Percentiles rank a stretch among this genome's conserved stretches.
Conservation (phyloP, 768 basidiomycete genomes). For the Dentipellis fragilis region DNA sequence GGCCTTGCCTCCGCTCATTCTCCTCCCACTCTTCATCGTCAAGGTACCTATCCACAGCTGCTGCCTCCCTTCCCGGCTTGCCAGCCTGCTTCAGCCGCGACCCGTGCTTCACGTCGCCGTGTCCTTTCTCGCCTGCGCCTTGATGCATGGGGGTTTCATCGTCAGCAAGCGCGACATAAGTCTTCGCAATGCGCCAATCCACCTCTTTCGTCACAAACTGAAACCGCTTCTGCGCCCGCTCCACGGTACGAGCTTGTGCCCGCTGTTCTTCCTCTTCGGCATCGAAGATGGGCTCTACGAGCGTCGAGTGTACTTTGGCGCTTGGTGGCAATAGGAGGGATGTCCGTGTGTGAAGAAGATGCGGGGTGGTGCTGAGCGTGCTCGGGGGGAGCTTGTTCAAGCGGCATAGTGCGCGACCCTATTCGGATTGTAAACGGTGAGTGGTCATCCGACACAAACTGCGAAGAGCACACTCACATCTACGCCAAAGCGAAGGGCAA, state of each 20-base stretch:
- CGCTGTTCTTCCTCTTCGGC: slow-evolving; percentile 29
- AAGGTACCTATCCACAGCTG: slow-evolving; percentile 47
- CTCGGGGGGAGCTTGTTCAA: slow-evolving; percentile 58
- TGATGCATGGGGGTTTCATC: slow-evolving; percentile 15
- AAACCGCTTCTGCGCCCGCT: slow-evolving; percentile 49
- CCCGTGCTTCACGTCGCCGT: slow-evolving; percentile 8
- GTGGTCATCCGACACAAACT: background rate
- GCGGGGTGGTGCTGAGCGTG: slow-evolving; percentile 60
- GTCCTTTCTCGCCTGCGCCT: slow-evolving; percentile 18
- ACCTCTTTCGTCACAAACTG: slow-evolving; percentile 60
- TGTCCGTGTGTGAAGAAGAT: slow-evolving; percentile 60
- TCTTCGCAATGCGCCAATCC: slow-evolving; percentile 56
- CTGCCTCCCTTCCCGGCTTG: slow-evolving; percentile 30
- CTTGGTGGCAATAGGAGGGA: slow-evolving; percentile 43
- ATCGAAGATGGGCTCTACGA: slow-evolving; percentile 16
- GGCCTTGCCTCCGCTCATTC: slow-evolving; percentile 23
- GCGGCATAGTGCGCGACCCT: slow-evolving; percentile 53
- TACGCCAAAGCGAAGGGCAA: slow-evolving; percentile 19
- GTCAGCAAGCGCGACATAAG: slow-evolving; percentile 62
- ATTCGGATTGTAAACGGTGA: background rate
- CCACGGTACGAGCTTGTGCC: slow-evolving; percentile 29
- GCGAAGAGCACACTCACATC: slow-evolving; percentile 37
- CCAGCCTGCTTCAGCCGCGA: background rate
- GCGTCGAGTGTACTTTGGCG: slow-evolving; percentile 14
- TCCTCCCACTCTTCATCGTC: slow-evolving; percentile 66